Evolutionary conservation across 192 early-diverging fungal genomes (phyloP).

Genomic region (Coemansia sp.): DNA sequence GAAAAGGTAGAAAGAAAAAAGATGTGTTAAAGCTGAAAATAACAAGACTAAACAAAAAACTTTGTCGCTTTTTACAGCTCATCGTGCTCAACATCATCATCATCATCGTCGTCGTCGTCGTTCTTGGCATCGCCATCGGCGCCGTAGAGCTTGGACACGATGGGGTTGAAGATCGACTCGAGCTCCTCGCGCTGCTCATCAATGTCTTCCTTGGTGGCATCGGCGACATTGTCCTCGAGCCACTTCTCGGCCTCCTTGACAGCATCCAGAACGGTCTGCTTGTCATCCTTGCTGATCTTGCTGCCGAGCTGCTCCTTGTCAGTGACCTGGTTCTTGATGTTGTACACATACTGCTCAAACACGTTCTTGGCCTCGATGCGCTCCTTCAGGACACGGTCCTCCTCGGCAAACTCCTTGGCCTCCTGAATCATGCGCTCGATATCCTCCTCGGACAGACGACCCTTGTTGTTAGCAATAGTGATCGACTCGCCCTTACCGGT

Average conservation of each 20-base stretch:
- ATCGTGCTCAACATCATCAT: constrained; percentile 52
- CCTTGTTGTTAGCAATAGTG: constrained; percentile 97
- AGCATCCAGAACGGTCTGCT: constrained; percentile 80
- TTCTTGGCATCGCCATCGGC: constrained; percentile 58
- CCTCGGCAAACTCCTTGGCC: constrained; percentile 91
- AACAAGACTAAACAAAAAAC: constrained; percentile 4
- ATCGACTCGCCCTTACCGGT: constrained; percentile 96
- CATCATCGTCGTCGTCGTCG: constrained; percentile 65
- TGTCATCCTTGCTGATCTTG: constrained; percentile 88
- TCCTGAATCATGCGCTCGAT: constrained; percentile 97
- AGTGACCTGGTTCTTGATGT: constrained; percentile 81
- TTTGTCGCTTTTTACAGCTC: constrained; percentile 40
- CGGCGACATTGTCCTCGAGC: constrained; percentile 77
- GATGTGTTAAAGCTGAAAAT: neutral
- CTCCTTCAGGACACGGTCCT: constrained; percentile 82
- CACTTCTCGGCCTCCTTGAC: constrained; percentile 78
- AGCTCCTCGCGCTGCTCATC: constrained; percentile 95
- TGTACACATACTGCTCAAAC: constrained; percentile 91
- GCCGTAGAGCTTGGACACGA: constrained; percentile 88
- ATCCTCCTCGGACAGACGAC: constrained; percentile 89
- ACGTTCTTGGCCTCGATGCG: constrained; percentile 86
- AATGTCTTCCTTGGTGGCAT: constrained; percentile 95
- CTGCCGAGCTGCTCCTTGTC: constrained; percentile 82
- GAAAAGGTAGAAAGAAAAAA: neutral
- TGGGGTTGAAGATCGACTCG: constrained; percentile 92